These are phyloP conservation scores for Populus euphratica DNA, from an alignment of 345 rosid genomes.

Conservation along the genomic window DNA sequence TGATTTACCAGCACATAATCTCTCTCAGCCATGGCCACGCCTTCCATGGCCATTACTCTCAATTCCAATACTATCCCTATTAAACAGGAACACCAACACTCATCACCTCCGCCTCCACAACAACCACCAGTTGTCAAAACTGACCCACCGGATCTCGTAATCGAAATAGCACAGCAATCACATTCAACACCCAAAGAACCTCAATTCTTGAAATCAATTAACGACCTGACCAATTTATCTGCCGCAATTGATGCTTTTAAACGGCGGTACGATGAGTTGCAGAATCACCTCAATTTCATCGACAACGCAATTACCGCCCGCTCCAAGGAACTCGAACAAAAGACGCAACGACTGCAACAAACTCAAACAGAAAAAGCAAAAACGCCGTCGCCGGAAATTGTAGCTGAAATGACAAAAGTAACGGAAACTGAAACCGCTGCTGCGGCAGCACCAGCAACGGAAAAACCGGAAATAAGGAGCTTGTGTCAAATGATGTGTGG, in stretches of 20 bases:
- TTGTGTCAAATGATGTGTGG: conserved; percentile 48
- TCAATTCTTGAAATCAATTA: conserved; percentile 38
- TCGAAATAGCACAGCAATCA: background rate
- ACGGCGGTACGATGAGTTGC: conserved; percentile 45
- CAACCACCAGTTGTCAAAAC: background rate
- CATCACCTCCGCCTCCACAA: background rate
- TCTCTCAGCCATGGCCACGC: background rate
- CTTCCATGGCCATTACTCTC: background rate
- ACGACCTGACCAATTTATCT: conserved; percentile 34
- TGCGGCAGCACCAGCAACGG: conserved; percentile 1
- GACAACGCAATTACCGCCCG: conserved; percentile 37
- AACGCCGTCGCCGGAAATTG: background rate
- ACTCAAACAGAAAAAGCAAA: background rate
- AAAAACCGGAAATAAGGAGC: conserved; percentile 29
- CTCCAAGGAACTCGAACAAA: conserved; percentile 12
- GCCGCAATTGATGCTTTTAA: conserved; percentile 41
- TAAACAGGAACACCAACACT: background rate
- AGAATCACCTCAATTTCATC: conserved; percentile 48
- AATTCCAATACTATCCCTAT: background rate
- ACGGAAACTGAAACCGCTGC: background rate
- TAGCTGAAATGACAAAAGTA: conserved; percentile 8
- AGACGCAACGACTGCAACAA: background rate
- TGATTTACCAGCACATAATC: background rate
- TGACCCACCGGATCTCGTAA: conserved; percentile 15
- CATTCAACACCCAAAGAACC: conserved; percentile 6